phyloP scores from a whole-genome alignment of 192 early-diverging fungal species.

The Coemansia sp. region DNA sequence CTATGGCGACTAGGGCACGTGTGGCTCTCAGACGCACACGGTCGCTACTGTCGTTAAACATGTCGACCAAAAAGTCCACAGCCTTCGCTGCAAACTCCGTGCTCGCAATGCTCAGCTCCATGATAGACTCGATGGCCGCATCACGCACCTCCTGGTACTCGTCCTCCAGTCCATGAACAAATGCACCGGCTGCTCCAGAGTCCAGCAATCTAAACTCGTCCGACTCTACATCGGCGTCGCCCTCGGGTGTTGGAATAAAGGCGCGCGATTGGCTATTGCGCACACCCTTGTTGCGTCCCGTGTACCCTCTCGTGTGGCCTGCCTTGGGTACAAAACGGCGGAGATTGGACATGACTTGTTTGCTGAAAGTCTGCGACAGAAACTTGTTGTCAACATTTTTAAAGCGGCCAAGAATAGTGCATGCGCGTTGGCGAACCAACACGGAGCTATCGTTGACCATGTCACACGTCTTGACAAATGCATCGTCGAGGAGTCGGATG shows the following conservation, averaged over 20 bases:
- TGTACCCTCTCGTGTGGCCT: constrained; percentile 12
- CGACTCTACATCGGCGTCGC: constrained; percentile 65
- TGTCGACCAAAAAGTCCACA: constrained; percentile 84
- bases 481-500: constrained; percentile 62
- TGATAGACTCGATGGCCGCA: constrained; percentile 82
- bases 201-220: constrained; percentile 69
- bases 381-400: constrained; percentile 56
- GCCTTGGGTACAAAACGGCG: constrained; percentile 29
- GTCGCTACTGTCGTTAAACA: constrained; percentile 96
- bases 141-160: constrained; percentile 85
- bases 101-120: constrained; percentile 69
- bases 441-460: constrained; percentile 74
- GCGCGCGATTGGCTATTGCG: constrained; percentile 8
- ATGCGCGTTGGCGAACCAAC: constrained; percentile 69
- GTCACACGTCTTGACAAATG: constrained; percentile 79
- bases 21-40: constrained; percentile 80
- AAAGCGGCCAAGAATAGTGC: constrained; percentile 63
- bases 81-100: constrained; percentile 68
- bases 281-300: constrained; percentile 17
- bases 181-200: constrained; percentile 84
- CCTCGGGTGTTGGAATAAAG: constrained; percentile 60
- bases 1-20: constrained; percentile 69
- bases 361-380: constrained; percentile 72
- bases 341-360: constrained; percentile 72
- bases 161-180: constrained; percentile 95